Evolutionary conservation across 2,329 filamentous ascomycete genomes (phyloP), one percentile per base, ranked within the genome.

Genomic region (Pseudogymnoascus sp.): DNA sequence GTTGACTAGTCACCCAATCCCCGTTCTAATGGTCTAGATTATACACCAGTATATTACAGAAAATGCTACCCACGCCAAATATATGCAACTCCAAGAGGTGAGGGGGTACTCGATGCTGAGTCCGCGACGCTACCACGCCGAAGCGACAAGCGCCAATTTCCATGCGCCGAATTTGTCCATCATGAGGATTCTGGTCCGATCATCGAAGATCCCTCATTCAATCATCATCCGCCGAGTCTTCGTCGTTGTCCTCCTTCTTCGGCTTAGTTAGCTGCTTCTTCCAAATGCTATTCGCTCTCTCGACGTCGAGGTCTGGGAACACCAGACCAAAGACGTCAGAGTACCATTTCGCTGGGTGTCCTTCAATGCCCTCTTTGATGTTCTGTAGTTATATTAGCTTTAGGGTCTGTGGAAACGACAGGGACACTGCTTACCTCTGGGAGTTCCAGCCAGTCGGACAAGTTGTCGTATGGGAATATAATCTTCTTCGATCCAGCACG

Each of bases 361-460:
- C 94, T 76, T 96, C 87, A 65, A 99, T 90, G 67, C 92, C 92
- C 71, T 96, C 85, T 78, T 97, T 99, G 80, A 99, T 99, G 73
- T 97, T 97, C 94, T 99, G 73, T 62, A 64, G 63, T 40, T 31
- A 33, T 15, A 21, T 64, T 36, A 61, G 60, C 60, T 68, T 68
- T 67, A 70, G 68, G 15, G 27, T 60, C 25, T 55, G 62, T 12
- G 31, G 35, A 62, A 60, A 60, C 12, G n/a, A 60, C 63, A 15
- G 52, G 7, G 40, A 60, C 1, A 25, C 12, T 12, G 82, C 90
- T 75, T 83, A 97, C 94, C 82, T 97, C 88, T 61, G 95, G 94
- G 69, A 99, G 81, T 76, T 99, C 94, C 60, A 97, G 79, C 95
- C 94, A 99, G 80, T 99, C 94, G 62, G 90, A 94, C 81, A 89